phyloP scores from a whole-genome alignment of 1,139 yeast species.

The Eremothecium sinecaudum region DNA sequence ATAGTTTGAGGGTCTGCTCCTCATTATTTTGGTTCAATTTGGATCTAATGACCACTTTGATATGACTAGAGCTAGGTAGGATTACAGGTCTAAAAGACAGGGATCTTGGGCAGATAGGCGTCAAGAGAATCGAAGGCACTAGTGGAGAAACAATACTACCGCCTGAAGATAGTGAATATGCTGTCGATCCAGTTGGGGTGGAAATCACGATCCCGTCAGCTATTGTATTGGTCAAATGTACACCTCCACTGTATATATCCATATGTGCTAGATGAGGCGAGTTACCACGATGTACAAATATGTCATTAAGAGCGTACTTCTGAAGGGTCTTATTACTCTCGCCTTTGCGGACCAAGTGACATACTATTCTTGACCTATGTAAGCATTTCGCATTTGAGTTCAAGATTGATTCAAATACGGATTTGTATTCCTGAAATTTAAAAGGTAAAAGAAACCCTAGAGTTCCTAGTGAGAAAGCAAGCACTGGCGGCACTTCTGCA shows the following conservation, averaged over 20 bases:
- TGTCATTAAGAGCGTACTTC: conserved; percentile 83
- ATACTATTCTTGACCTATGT: conserved; percentile 68
- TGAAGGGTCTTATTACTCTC: conserved; percentile 17
- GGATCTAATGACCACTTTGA: conserved; percentile 51
- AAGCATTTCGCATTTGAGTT: conserved; percentile 60
- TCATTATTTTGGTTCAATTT: conserved; percentile 30
- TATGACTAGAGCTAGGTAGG: conserved; percentile 62
- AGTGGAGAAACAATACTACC: conserved; percentile 89
- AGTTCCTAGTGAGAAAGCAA: conserved; percentile 86
- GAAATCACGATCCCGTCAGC: conserved; percentile 83
- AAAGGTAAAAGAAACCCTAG: conserved; percentile 85
- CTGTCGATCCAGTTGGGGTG: conserved; percentile 94
- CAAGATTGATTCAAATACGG: conserved; percentile 59
- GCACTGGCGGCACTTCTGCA: conserved; percentile 71
- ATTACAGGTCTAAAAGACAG: conserved; percentile 79
- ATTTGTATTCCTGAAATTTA: conserved; percentile 51
- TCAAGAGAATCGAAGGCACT: conserved; percentile 70
- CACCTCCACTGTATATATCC: conserved; percentile 73
- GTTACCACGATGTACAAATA: conserved; percentile 78
- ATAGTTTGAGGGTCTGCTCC: conserved; percentile 42
- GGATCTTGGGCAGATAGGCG: conserved; percentile 88
- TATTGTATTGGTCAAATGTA: conserved; percentile 76
- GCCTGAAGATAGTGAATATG: conserved; percentile 81
- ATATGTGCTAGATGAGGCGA: conserved; percentile 77
- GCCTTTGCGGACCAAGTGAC: conserved; percentile 48